Evolutionary conservation across 192 early-diverging fungal genomes (phyloP).

Genomic region (Cladochytrium replicatum): DNA sequence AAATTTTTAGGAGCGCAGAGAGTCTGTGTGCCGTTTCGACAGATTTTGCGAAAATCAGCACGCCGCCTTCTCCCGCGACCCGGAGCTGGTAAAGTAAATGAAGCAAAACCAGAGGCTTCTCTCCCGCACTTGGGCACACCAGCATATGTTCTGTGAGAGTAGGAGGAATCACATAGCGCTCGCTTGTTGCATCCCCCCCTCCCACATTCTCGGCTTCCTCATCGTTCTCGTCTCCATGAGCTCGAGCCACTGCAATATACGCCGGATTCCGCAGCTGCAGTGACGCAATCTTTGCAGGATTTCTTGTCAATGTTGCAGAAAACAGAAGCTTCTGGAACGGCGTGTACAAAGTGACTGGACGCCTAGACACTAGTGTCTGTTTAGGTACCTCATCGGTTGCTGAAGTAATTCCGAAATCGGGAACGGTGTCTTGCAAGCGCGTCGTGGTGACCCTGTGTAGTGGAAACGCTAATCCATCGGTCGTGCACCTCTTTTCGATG

Average conservation of each 20-base stretch:
- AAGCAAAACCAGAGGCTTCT: constrained; percentile 79
- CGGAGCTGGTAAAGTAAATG: constrained; percentile 61
- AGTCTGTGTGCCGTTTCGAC: constrained; percentile 85
- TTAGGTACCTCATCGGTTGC: too few species aligned
- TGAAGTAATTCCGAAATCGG: too few species aligned
- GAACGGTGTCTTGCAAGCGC: too few species aligned
- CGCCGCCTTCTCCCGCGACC: constrained; percentile 45
- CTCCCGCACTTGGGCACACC: constrained; percentile 47
- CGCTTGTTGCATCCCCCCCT: constrained; percentile 10
- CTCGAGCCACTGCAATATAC: constrained; percentile 61
- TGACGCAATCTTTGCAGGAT: constrained; percentile 84
- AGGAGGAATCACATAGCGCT: constrained; percentile 35
- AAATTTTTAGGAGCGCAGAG: constrained; percentile 19
- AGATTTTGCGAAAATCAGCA: constrained; percentile 78
- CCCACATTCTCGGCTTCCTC: constrained; percentile 28
- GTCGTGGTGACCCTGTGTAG: constrained; percentile 17
- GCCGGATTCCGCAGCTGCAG: constrained; percentile 70
- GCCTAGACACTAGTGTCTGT: not conserved
- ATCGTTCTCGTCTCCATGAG: constrained; percentile 9
- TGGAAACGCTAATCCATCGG: constrained; percentile 11
- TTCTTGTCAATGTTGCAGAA: constrained; percentile 87
- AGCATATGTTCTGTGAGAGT: constrained; percentile 61
- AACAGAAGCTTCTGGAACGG: constrained; percentile 87
- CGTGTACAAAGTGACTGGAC: constrained; percentile 8
- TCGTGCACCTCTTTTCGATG: too few species aligned